Evolutionary conservation across 257 asterid species (phyloP), one percentile per base, ranked within the genome.

Genomic region (Apocynum venetum): DNA sequence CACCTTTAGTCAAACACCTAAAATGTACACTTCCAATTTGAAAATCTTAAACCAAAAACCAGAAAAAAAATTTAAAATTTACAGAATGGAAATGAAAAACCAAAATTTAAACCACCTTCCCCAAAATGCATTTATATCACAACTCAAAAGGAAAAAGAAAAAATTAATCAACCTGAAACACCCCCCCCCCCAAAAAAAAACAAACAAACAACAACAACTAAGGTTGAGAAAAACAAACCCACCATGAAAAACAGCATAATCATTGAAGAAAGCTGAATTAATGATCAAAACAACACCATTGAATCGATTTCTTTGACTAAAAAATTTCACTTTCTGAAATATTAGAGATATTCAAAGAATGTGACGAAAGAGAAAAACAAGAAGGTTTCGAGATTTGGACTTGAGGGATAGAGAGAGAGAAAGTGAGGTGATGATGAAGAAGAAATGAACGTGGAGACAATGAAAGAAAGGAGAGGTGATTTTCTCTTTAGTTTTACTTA

Each of bases 191-290:
- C 59, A 7, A 78, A 57, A 44, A 46, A 57, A n/a, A n/a, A 46
- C 59, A 49, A 56, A 49, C 35, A n/a, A 40, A 48, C 48, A 25
- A 48, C 6, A 68, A 55, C 61, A 70, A 71, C 25, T 49, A 46
- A 46, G 41, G 51, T 69, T 64, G 40, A 15, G 57, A 49, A 57
- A 79, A 59, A 9, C 46, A 59, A 78, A 81, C 74, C 4, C 83
- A 89, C 92, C 91, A 73, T 79, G 80, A 85, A 84, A 79, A 84
- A 80, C 79, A 61, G 86, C 79, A 81, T 19, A 76, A 40, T 61
- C 77, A 87, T 85, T 94, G 88, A 83, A 77, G 85, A 89, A 83
- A 86, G 93, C 87, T 84, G 43, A 65, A 71, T 48, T 44, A 76
- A 68, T 59, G 76, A 75, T 66, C 73, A 52, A 15, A 14, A 43